These are phyloP conservation scores for Colletotrichum theobromicola DNA, from an alignment of 2,329 filamentous ascomycete genomes.

Conservation along the genomic window DNA sequence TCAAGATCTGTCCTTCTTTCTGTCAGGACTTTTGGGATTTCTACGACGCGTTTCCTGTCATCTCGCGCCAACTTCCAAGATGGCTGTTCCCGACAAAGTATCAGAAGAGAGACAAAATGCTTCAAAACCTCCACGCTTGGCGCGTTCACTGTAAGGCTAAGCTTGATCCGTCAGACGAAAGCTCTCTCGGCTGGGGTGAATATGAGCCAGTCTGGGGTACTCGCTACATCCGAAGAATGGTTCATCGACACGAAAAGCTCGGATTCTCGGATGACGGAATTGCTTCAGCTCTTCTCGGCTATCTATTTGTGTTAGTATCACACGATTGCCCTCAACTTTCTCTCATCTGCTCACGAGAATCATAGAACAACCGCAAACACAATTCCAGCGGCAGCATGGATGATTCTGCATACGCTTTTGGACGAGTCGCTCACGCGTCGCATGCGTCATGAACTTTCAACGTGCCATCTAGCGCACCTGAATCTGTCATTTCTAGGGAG, in stretches of 20 bases:
- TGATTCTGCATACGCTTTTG: neutral
- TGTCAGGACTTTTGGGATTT: constrained; percentile 12
- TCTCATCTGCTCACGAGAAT: neutral
- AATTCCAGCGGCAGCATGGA: constrained; percentile 7
- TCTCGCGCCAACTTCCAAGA: neutral
- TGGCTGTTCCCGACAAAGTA: constrained; percentile 11
- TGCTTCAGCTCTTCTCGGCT: neutral
- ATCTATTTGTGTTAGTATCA: constrained; percentile 14
- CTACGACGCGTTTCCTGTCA: constrained; percentile 6
- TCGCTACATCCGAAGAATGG: constrained; percentile 8
- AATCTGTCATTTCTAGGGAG: neutral
- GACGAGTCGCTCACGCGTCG: neutral
- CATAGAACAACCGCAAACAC: constrained; percentile 8
- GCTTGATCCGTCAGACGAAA: neutral
- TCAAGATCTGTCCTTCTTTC: neutral
- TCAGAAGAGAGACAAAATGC: neutral
- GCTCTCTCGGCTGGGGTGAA: neutral
- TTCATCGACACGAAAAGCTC: constrained; percentile 2
- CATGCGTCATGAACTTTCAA: neutral
- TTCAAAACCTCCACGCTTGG: neutral
- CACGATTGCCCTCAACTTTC: neutral
- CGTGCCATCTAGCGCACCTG: neutral
- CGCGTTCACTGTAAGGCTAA: neutral
- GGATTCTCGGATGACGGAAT: constrained; percentile 3
- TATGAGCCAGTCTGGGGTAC: constrained; percentile 9